Evolutionary conservation across 768 basidiomycete species (phyloP).

Genomic region (Mycena pura): DNA sequence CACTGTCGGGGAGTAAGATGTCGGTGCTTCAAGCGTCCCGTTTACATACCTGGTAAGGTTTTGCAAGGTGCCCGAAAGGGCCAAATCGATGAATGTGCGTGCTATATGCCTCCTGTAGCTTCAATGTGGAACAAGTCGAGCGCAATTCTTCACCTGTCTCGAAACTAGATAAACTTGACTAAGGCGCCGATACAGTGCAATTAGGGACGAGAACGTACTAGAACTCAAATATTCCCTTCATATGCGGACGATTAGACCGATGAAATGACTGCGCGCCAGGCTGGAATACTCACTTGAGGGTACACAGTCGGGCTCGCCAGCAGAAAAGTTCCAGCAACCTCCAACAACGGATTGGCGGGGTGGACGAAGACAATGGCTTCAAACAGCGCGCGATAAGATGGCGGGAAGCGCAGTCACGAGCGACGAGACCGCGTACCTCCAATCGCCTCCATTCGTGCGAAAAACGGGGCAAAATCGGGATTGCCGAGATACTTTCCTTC

Average conservation of each 20-base stretch:
- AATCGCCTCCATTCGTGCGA: not conserved
- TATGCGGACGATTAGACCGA: not conserved
- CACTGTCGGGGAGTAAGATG: not conserved
- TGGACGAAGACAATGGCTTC: slow-evolving; percentile 16
- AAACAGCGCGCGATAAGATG: not conserved
- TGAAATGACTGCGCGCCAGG: not conserved
- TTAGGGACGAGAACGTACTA: not conserved
- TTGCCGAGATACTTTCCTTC: slow-evolving; percentile 19
- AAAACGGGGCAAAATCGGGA: slow-evolving; percentile 5
- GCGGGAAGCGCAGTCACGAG: not conserved
- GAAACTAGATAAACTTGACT: not conserved
- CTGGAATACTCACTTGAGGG: not conserved
- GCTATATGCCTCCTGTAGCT: not conserved
- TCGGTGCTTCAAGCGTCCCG: not conserved
- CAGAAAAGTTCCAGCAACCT: not conserved
- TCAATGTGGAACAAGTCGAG: not conserved
- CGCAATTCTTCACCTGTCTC: slow-evolving; percentile 2
- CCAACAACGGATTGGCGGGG: slow-evolving; percentile 4
- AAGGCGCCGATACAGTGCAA: not conserved
- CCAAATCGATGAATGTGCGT: slow-evolving; percentile 15
- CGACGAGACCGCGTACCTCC: not conserved
- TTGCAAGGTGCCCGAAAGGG: slow-evolving; percentile 7
- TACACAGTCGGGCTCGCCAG: slow-evolving; percentile 12
- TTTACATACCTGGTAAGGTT: slow-evolving; percentile 13
- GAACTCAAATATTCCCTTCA: slow-evolving; percentile 9